Evolutionary conservation across 75 land plant genomes (phyloP).

Genomic region (Cupressus sempervirens): DNA sequence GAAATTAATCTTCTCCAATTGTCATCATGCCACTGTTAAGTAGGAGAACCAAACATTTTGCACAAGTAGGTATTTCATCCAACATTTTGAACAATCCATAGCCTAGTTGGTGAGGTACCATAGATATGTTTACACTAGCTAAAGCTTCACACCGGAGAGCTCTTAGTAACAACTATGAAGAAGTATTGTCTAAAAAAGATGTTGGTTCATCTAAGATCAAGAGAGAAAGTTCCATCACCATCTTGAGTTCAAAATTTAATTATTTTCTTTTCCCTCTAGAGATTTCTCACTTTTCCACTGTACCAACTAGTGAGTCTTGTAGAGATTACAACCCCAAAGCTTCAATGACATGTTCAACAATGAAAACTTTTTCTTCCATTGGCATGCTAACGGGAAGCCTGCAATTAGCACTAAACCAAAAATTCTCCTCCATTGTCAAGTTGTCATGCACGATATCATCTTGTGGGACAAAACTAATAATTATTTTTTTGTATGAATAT

Average conservation of each 20-base stretch:
- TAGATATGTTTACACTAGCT: slow-evolving; percentile 82
- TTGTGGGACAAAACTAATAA: slow-evolving; percentile 97
- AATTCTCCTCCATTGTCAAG: slow-evolving; percentile 94
- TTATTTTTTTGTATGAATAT: slow-evolving; percentile 77
- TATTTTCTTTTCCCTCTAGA: slow-evolving; percentile 97
- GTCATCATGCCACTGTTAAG: no score
- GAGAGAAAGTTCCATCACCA: slow-evolving; percentile 98
- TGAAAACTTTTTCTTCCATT: slow-evolving; percentile 74
- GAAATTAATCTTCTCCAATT: no score
- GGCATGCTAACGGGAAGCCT: slow-evolving; percentile 77
- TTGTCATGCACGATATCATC: slow-evolving; percentile 98
- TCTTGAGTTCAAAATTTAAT: slow-evolving; percentile 93
- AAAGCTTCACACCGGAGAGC: slow-evolving; percentile 90
- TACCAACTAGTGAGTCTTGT: slow-evolving; percentile 87
- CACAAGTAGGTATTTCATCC: slow-evolving; percentile 86
- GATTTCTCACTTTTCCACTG: slow-evolving; percentile 91
- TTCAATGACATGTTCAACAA: slow-evolving; percentile 92
- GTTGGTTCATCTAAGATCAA: slow-evolving; percentile 97
- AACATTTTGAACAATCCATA: slow-evolving; percentile 87
- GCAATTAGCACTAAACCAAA: slow-evolving; percentile 88
- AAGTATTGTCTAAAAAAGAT: slow-evolving; percentile 93
- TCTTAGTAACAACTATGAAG: slow-evolving; percentile 83
- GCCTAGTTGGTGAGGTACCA: slow-evolving; percentile 99
- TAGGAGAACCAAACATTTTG: no score
- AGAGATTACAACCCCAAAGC: slow-evolving; percentile 78